phyloP scores from a whole-genome alignment of 164 flowering plant species.

The Sextonia rubra region DNA sequence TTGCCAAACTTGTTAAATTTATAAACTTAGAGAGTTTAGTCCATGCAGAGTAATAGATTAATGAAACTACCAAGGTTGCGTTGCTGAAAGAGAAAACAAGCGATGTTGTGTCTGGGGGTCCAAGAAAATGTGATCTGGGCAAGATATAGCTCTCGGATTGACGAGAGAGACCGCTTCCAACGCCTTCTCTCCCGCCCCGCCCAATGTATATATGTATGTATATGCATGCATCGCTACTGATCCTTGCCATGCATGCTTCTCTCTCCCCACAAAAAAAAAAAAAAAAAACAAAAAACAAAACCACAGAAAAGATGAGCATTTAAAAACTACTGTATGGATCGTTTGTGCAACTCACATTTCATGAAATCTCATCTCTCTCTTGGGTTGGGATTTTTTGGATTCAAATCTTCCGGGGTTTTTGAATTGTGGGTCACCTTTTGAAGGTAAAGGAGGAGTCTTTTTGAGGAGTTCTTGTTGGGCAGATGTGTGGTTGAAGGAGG shows the following conservation, averaged over 20 bases:
- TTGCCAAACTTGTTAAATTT: too few relatives aligned
- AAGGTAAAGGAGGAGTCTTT: constrained; percentile 13
- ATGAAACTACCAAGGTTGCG: too few relatives aligned
- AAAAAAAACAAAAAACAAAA: neutral
- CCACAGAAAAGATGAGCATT: neutral
- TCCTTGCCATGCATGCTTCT: constrained; percentile 7
- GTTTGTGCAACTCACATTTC: neutral
- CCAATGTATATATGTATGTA: neutral
- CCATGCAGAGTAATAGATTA: too few relatives aligned
- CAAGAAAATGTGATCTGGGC: too few relatives aligned
- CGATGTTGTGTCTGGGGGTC: too few relatives aligned
- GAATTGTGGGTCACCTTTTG: constrained; percentile 3
- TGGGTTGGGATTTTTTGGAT: constrained; percentile 31
- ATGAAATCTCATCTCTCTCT: constrained; percentile 5
- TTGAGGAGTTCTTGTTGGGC: constrained; percentile 10
- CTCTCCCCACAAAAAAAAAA: neutral
- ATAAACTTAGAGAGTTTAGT: too few relatives aligned
- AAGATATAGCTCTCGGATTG: constrained; percentile 2
- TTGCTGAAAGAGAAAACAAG: too few relatives aligned
- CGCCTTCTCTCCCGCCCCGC: constrained; percentile 21
- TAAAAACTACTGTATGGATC: neutral
- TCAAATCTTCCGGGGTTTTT: neutral
- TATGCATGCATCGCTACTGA: too few relatives aligned
- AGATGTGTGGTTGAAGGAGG: constrained; percentile 23
- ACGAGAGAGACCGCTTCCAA: constrained; percentile 27